Conservation (phyloP, 768 basidiomycete species). For the Collybia nuda region DNA sequence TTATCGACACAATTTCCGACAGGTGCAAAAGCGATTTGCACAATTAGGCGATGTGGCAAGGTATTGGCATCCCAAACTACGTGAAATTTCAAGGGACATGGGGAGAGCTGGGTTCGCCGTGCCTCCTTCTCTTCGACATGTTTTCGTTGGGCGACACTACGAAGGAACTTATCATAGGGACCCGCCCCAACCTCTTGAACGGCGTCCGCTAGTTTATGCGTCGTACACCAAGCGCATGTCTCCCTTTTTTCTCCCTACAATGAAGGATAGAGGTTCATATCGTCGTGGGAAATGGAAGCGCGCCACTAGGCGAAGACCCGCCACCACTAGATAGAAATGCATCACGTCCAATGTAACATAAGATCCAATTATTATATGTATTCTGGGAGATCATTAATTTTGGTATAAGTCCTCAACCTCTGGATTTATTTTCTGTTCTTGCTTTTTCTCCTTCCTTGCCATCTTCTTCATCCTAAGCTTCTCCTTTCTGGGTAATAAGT, state of each 20-base stretch:
- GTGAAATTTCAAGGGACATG: slow-evolving; percentile 16
- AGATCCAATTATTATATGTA: not conserved
- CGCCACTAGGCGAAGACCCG: not conserved
- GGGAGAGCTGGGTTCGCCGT: slow-evolving; percentile 14
- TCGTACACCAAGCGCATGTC: not conserved
- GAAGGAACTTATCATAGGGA: slow-evolving; percentile 5
- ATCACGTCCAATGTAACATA: not conserved
- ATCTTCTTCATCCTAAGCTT: not conserved
- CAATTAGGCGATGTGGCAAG: not conserved
- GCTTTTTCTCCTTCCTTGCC: slow-evolving; percentile 6
- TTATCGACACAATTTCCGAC: not conserved
- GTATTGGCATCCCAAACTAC: slow-evolving; percentile 12
- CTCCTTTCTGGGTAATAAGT: no score
- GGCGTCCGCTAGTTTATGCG: slow-evolving; percentile 13
- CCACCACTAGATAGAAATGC: no score
- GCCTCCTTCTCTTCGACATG: slow-evolving; percentile 15
- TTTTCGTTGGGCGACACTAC: slow-evolving; percentile 16
- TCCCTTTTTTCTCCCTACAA: not conserved
- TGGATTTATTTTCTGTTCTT: slow-evolving; percentile 2
- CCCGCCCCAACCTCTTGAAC: slow-evolving; percentile 1
- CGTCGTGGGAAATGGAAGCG: not conserved
- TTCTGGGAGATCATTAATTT: not conserved
- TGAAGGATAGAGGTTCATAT: not conserved
- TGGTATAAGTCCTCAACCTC: slow-evolving; percentile 6
- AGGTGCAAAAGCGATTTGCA: not conserved